Percentiles rank a stretch among this genome's conserved stretches.
Evolutionary conservation across 345 rosid species (phyloP).

Genomic region (Pistacia vera): DNA sequence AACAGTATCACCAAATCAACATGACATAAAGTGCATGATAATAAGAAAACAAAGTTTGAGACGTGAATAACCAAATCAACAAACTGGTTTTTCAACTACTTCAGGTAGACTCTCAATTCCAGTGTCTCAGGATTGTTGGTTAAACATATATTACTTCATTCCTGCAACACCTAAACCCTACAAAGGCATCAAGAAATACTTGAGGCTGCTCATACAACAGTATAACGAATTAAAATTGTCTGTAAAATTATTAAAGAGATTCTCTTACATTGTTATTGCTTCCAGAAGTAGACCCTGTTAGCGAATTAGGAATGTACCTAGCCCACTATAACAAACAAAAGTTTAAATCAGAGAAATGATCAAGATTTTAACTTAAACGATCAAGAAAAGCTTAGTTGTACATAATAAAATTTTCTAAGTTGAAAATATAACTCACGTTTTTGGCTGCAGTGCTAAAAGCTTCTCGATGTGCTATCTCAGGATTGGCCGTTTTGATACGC

Average conservation of each 20-base stretch:
- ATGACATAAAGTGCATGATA: neutral
- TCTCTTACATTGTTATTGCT: constrained; percentile 51
- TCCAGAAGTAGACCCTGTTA: constrained; percentile 59
- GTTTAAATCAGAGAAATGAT: neutral
- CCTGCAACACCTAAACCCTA: constrained; percentile 44
- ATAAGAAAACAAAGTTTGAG: neutral
- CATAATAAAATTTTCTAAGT: neutral
- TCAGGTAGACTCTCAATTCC: neutral
- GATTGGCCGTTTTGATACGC: constrained; percentile 93
- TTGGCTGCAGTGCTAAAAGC: constrained; percentile 98
- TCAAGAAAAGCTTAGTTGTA: neutral
- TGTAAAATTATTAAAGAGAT: neutral
- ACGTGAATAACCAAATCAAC: neutral
- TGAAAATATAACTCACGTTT: constrained; percentile 52
- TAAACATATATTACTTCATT: constrained; percentile 29
- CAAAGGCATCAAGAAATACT: neutral
- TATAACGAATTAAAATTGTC: neutral
- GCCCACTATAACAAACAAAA: constrained; percentile 62
- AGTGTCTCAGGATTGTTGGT: neutral
- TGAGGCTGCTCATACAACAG: neutral
- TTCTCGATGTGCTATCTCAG: constrained; percentile 95
- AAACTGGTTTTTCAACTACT: constrained; percentile 3
- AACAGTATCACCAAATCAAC: neutral
- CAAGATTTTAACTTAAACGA: neutral
- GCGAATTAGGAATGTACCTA: constrained; percentile 84